These are phyloP conservation scores for Acanthamoeba comandoni DNA, from an alignment of 208 protist species.

Conservation along the genomic window DNA sequence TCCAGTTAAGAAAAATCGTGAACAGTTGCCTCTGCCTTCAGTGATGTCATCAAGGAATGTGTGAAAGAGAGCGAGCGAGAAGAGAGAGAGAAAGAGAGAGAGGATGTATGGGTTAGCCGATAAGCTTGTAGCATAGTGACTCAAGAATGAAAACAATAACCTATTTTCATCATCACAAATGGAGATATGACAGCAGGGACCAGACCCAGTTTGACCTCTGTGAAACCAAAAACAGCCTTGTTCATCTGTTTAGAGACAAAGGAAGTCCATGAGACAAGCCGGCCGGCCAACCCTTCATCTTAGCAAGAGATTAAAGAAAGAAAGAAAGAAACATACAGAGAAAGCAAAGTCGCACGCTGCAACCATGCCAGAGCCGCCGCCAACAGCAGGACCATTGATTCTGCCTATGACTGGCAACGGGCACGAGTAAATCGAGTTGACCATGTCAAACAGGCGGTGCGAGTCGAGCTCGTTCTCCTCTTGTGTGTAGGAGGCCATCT, in stretches of 20 bases:
- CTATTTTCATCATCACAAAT: slow-evolving; percentile 79
- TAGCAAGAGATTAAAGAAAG: background rate
- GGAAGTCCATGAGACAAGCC: too few relatives aligned
- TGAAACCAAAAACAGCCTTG: slow-evolving; percentile 75
- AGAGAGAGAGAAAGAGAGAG: background rate
- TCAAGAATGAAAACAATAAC: background rate
- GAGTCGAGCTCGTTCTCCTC: slow-evolving; percentile 72
- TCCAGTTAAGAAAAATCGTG: slow-evolving; percentile 74
- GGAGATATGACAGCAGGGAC: slow-evolving; percentile 80
- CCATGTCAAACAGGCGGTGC: slow-evolving; percentile 74
- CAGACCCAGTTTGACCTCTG: slow-evolving; percentile 79
- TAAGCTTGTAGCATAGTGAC: background rate
- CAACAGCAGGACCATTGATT: slow-evolving; percentile 76
- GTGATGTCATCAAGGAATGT: background rate
- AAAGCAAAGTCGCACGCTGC: slow-evolving; percentile 78
- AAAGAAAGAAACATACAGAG: background rate
- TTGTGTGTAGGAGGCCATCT: slow-evolving; percentile 48
- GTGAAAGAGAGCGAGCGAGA: too few relatives aligned
- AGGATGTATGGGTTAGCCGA: too few relatives aligned
- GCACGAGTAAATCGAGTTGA: slow-evolving; percentile 70
- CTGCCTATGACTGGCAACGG: slow-evolving; percentile 77
- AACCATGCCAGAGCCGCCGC: slow-evolving; percentile 79
- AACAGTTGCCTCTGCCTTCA: slow-evolving; percentile 64
- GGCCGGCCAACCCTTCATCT: background rate
- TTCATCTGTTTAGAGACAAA: slow-evolving; percentile 7